Evolutionary conservation across 495 filamentous ascomycete genomes (phyloP).

Genomic region (Podospora anserina): DNA sequence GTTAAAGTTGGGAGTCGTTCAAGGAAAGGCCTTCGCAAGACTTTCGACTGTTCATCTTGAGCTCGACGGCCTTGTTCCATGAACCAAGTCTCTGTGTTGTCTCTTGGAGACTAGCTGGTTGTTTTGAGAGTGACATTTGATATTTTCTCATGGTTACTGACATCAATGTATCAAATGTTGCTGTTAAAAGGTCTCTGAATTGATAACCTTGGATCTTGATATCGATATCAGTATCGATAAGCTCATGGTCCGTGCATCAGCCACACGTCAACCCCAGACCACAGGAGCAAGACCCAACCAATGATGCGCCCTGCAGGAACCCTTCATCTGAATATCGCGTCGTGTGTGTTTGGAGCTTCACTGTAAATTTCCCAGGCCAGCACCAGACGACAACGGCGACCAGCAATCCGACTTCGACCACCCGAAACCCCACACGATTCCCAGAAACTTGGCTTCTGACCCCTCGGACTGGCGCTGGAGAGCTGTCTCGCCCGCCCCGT

Average conservation of each 20-base stretch:
- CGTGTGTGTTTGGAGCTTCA: slow-evolving; percentile 5
- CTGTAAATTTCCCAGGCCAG: background rate
- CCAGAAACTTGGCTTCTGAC: background rate
- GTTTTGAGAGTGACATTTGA: no score
- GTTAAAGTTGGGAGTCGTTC: background rate
- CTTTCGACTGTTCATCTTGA: background rate
- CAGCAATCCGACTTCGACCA: background rate
- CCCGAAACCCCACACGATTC: background rate
- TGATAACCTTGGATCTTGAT: no score
- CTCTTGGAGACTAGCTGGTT: no score
- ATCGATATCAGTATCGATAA: slow-evolving; percentile 3
- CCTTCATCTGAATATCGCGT: slow-evolving; percentile 14
- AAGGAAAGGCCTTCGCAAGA: background rate
- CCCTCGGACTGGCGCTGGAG: background rate
- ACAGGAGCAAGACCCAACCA: slow-evolving; percentile 3
- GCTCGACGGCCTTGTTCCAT: no score
- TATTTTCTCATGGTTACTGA: no score
- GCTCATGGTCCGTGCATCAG: slow-evolving; percentile 6
- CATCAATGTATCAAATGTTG: no score
- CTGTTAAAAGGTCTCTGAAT: no score
- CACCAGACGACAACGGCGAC: background rate
- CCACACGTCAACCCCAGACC: slow-evolving; percentile 7
- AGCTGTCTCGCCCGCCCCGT: background rate
- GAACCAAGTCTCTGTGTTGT: background rate
- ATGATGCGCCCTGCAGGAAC: slow-evolving; percentile 13